Base-by-base conservation (phyloP, 768 basidiomycete species). In the Candolleomyces efflorescens region DNA sequence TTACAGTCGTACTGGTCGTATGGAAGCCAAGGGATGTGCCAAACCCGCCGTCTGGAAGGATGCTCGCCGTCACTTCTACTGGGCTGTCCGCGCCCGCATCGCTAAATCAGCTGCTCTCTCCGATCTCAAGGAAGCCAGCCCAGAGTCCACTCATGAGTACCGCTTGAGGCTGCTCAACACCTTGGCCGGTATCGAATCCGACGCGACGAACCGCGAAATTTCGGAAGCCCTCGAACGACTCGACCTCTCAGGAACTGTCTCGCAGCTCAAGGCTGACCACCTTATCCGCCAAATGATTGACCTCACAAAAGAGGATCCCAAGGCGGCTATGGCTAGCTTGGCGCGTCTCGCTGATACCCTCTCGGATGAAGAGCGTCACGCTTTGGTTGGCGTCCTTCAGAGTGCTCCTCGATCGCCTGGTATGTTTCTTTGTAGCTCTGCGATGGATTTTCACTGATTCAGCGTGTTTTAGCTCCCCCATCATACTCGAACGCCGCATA, bases 1-100 rank as follows among this genome's bases (percentile, higher is more conserved):
- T 55, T 58, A 57, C 66, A 96, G 94, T 73, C 92, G 95, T 49
- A 82, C 85, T 46, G 94, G 94, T 49, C 92, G 95, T 48, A 96
- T 97, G 94, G 92, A 97, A 73, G 95, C 95, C 24, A 98, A 98
- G 75, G 94, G 92, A 17, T 95, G 95, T 63, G 95, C 95, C 7
- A 89, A 87, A 60, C 80, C 92, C 18, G 79, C 85, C 26, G 82
- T 86, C 47, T 98, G 95, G 95, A 92, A 90, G 72, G 81, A 90
- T 53, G 85, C 94, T 55, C 87, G 93, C 59, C 83, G 94, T 60
- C 81, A 86, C 67, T 95, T 98, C 82, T 96, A 96, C 75, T 97
- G 94, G 94, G 85, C 90, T 44, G 80, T 92, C 27, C 89, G 95
- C 45, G 87, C 88, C n/a, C 86, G 88, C 53, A 73, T 91, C 32